phyloP scores from a whole-genome alignment of 805 yeast genomes.

The Lipomyces starkeyi region DNA sequence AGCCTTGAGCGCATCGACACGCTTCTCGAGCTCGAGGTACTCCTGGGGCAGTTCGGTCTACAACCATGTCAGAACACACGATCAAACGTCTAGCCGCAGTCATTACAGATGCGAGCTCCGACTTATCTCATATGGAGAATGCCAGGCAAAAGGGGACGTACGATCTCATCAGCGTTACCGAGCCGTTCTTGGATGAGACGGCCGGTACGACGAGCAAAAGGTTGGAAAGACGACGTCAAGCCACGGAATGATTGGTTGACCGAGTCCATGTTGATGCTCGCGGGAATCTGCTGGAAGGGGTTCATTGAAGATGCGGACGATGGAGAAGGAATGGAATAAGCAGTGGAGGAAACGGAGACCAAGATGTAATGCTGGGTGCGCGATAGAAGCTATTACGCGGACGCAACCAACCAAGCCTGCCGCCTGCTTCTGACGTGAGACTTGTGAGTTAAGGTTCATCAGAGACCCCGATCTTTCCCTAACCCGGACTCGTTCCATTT shows the following conservation, averaged over 20 bases:
- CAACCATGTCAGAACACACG: constrained; percentile 1
- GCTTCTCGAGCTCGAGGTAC: constrained; percentile 73
- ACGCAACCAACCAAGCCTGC: background rate
- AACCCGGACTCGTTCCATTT: background rate
- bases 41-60: constrained; percentile 80
- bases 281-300: constrained; percentile 23
- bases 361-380: background rate
- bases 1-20: constrained; percentile 72
- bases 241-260: constrained; percentile 51
- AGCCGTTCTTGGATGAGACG: constrained; percentile 78
- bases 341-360: background rate
- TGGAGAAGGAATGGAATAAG: background rate
- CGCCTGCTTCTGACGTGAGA: background rate
- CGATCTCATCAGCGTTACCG: constrained; percentile 78
- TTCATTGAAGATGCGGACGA: constrained; percentile 22
- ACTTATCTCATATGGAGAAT: background rate
- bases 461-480: background rate
- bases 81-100: background rate
- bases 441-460: no score
- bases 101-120: background rate
- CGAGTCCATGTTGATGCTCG: constrained; percentile 38
- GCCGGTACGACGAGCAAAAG: constrained; percentile 80
- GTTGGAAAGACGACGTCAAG: constrained; percentile 58
- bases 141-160: constrained; percentile 23
- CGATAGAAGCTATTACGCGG: background rate